Evolutionary conservation across 805 yeast genomes (phyloP), one percentile per base, ranked within the genome.

Genomic region (Wickerhamomyces hampshirensis): DNA sequence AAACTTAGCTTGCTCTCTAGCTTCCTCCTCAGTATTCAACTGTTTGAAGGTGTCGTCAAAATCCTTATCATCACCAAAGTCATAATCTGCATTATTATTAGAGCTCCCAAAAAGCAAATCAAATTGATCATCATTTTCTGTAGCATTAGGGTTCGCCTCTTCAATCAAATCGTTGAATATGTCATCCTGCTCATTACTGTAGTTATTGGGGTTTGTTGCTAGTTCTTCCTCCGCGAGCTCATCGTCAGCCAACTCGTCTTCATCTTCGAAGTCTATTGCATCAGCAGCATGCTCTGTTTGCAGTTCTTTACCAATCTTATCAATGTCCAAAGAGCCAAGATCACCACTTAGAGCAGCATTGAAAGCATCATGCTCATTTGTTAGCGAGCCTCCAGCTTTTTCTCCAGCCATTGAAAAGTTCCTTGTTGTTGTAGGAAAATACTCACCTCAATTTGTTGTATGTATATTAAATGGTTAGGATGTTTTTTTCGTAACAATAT

Each of bases 201-300:
- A 68, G 17, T 46, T 56, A 5, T 34, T 40, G 3, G 36, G 31
- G 35, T 44, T 18, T 8, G 49, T 8, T 10, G 47, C 16, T 6
- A 30, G 35, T 18, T 43, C 44, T 39, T 40, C 68, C 21, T 61
- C 68, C 1, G 67, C 67, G 3, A 60, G 50, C 38, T 85, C 95
- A 16, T 89, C 96, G 17, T 89, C 97, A 0, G 97, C 97, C 33
- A 89, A 65, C 58, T 89, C 97, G 47, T 89, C 97, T 51, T 85
- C 94, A 56, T 86, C 96, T 53, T 86, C 96, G 56, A 84, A 91
- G 59, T 91, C 98, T 23, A 88, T 67, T 8, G 98, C 98, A 58
- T 89, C 91, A 6, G 77, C 96, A 1, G 93, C 89, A 59, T 89
- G 98, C 37, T 72, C 70, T 64, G 59, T 73, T 18, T 47, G 42